Evolutionary conservation across 2,329 filamentous ascomycete genomes (phyloP), one percentile per base, ranked within the genome.

Genomic region (Paecilomyces dactylethromorphus): DNA sequence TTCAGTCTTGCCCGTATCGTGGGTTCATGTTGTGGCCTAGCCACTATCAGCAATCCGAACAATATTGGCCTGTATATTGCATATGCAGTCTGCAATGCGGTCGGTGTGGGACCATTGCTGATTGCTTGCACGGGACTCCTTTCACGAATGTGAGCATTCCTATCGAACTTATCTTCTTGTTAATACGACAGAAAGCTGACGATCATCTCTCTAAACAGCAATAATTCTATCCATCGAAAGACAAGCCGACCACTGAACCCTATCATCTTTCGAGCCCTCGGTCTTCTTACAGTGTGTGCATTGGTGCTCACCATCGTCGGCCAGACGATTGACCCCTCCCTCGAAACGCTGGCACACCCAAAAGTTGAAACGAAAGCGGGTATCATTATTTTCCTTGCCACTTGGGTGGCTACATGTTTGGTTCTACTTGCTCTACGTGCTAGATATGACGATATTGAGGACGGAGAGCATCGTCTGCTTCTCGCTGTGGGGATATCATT

Each of bases 281-380:
- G 68, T 2, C 39, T 74, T 3, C 51, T 74, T 56, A 69, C 71
- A 29, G 55, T 71, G 2, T 62, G 70, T 13, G 73, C 68, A 31
- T 59, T 76, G 57, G 67, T 74, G 21, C 68, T 79, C 26, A 67
- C 73, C 58, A 78, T 82, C 55, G 69, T 80, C 11, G 83, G 82
- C 32, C 79, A 66, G 8, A 64, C 65, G 1, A 50, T 78, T 50
- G 66, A 71, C 55, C 68, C 77, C 55, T 63, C 71, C 52, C 56
- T 65, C 58, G 56, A 62, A 53, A 60, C 54, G 63, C 71, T 64
- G 56, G 61, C 39, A 52, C 66, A 15, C 71, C 71, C 4, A 65
- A 73, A 71, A 26, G 66, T 64, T 3, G 64, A 77, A 39, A 74
- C 72, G 57, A 76, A 80, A 65, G 75, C 71, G 11, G 78, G 77